Evolutionary conservation across 495 filamentous ascomycete genomes (phyloP).

Genomic region (Aspergillus homomorphus): DNA sequence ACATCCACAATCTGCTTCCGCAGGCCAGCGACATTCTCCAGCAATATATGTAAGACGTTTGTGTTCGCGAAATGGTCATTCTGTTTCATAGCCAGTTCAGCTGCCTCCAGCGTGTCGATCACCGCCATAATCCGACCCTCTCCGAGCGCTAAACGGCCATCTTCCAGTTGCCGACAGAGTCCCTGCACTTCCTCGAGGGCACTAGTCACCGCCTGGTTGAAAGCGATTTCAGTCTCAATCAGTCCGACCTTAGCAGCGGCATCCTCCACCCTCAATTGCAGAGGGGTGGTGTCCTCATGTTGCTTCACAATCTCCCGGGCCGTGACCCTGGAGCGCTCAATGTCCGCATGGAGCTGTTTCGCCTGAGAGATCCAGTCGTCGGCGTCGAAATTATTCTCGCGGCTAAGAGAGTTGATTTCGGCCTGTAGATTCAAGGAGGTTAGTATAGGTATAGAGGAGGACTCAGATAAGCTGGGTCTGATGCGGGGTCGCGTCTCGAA

Average conservation of each 20-base stretch:
- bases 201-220: constrained; percentile 64
- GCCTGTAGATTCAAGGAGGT: constrained; percentile 39
- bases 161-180: constrained; percentile 39
- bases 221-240: constrained; percentile 70
- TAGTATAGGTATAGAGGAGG: not conserved
- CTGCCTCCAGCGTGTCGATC: constrained; percentile 57
- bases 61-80: constrained; percentile 36
- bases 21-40: constrained; percentile 28
- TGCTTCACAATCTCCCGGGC: constrained; percentile 72
- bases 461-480: not conserved
- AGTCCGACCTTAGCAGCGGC: constrained; percentile 67
- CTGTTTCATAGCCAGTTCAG: constrained; percentile 39
- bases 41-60: constrained; percentile 39
- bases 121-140: constrained; percentile 46
- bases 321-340: constrained; percentile 65
- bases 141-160: constrained; percentile 48
- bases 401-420: constrained; percentile 70
- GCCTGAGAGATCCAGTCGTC: constrained; percentile 82
- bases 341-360: constrained; percentile 76
- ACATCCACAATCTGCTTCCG: constrained; percentile 33
- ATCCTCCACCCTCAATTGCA: constrained; percentile 59
- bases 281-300: constrained; percentile 60
- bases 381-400: constrained; percentile 70
- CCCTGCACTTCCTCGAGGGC: constrained; percentile 59
- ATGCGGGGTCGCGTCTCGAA: constrained; percentile 2